These are phyloP conservation scores for Schwanniomyces pseudopolymorphus DNA, from an alignment of 805 yeast genomes.

Conservation along the genomic window DNA sequence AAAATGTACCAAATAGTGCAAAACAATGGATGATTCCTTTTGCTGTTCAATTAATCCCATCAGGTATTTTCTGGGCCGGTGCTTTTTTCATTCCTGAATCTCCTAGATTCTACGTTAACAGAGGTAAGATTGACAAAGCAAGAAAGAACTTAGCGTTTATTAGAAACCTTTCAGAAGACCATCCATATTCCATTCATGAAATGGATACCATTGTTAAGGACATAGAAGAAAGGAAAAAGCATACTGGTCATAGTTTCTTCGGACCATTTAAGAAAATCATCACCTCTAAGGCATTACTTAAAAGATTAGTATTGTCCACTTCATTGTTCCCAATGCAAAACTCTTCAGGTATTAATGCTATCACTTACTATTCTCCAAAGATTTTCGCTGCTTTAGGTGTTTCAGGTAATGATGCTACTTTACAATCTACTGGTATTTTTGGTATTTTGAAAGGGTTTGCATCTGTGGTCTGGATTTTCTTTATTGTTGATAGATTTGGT, in stretches of 20 bases:
- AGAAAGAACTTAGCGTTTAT: conserved; percentile 13
- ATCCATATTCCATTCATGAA: conserved; percentile 43
- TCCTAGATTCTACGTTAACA: conserved; percentile 43
- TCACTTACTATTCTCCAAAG: conserved; percentile 54
- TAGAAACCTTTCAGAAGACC: conserved; percentile 36
- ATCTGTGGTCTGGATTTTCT: conserved; percentile 44
- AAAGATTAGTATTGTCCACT: conserved; percentile 37
- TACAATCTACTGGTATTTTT: conserved; percentile 53
- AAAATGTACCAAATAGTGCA: conserved; percentile 27
- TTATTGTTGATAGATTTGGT: conserved; percentile 47
- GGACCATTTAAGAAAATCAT: conserved; percentile 40
- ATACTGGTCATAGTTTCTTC: conserved; percentile 36
- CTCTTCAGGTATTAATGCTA: conserved; percentile 49
- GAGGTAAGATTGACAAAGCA: conserved; percentile 34
- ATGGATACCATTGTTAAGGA: conserved; percentile 24
- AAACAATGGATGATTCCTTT: conserved; percentile 51
- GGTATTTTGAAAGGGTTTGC: conserved; percentile 50
- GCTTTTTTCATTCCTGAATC: conserved; percentile 43
- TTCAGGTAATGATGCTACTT: conserved; percentile 41
- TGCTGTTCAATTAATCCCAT: conserved; percentile 47
- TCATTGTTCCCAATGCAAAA: conserved; percentile 44
- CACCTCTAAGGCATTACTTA: conserved; percentile 24
- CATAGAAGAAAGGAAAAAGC: conserved; percentile 21
- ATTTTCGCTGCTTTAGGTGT: conserved; percentile 52
- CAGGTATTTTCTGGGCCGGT: conserved; percentile 40